Conservation (phyloP, 2,329 filamentous ascomycete species). For the Verticillium nubilum region DNA sequence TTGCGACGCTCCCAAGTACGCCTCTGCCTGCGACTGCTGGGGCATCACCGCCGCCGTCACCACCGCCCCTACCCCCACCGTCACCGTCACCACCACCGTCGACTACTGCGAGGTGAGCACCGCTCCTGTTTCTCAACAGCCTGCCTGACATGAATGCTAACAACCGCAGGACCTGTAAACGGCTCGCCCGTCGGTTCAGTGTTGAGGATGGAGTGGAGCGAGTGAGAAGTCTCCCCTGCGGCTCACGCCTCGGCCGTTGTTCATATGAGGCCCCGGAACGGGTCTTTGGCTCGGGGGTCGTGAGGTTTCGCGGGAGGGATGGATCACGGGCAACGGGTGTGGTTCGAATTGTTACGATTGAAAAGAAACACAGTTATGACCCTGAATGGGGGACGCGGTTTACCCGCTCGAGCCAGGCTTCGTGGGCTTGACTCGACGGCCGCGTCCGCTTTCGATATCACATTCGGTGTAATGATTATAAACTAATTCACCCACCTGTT, state of each 20-base stretch:
- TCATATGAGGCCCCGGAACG: not conserved
- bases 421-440: not conserved
- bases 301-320: not conserved
- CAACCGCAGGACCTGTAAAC: conserved; percentile 3
- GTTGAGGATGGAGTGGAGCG: not conserved
- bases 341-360: not conserved
- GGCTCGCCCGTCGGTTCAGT: not conserved
- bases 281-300: not conserved
- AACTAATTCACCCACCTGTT: not conserved
- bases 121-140: not conserved
- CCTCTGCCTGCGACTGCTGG: conserved; percentile 39
- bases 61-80: conserved; percentile 33
- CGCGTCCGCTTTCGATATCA: not conserved
- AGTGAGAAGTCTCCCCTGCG: not conserved
- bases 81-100: conserved; percentile 33
- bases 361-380: not conserved
- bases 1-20: conserved; percentile 29
- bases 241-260: not conserved
- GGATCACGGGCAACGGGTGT: not conserved
- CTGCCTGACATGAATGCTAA: not conserved
- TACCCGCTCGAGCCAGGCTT: not conserved
- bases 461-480: not conserved
- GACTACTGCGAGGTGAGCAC: conserved; percentile 31
- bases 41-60: conserved; percentile 32
- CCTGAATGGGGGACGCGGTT: not conserved